Evolutionary conservation across 805 yeast genomes (phyloP), one percentile per base, ranked within the genome.

Genomic region (Candida taoyuanica): DNA sequence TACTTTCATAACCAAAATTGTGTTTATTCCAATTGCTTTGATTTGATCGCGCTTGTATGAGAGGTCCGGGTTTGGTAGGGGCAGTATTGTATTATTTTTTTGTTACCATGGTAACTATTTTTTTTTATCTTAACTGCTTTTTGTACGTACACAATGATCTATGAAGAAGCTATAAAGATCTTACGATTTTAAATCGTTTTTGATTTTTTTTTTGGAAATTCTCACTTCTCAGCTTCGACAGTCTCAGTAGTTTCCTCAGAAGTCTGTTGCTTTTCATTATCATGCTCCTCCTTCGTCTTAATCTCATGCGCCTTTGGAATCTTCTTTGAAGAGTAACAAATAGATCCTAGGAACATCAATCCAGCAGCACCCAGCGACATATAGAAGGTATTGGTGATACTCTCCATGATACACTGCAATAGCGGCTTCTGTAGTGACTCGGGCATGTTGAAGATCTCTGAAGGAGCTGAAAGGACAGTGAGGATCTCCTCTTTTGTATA

Each of bases 71-170:
- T n/a, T n/a, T n/a, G n/a, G n/a, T n/a, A n/a, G n/a, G n/a, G n/a
- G n/a, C n/a, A n/a, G n/a, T n/a, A n/a, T n/a, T n/a, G n/a, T n/a
- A n/a, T n/a, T n/a, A n/a, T n/a, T n/a, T n/a, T n/a, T n/a, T n/a
- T n/a, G n/a, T n/a, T n/a, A n/a, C n/a, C n/a, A n/a, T n/a, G n/a
- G n/a, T n/a, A n/a, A n/a, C n/a, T n/a, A n/a, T n/a, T n/a, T n/a
- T n/a, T n/a, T n/a, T n/a, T n/a, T n/a, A n/a, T n/a, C n/a, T n/a
- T n/a, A n/a, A n/a, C n/a, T n/a, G n/a, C n/a, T n/a, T n/a, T n/a
- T 59, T 48, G 7, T 71, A 48, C 17, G 73, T 67, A 37, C 70
- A 65, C 24, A 64, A 58, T 26, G 7, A 1, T 78, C 74, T 34
- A 75, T 65, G 40, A 47, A 42, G 7, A 60, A 42, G 2, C 76